Base-by-base conservation (phyloP, 1,284 basidiomycete genomes). In the Rhodotorula sp. region DNA sequence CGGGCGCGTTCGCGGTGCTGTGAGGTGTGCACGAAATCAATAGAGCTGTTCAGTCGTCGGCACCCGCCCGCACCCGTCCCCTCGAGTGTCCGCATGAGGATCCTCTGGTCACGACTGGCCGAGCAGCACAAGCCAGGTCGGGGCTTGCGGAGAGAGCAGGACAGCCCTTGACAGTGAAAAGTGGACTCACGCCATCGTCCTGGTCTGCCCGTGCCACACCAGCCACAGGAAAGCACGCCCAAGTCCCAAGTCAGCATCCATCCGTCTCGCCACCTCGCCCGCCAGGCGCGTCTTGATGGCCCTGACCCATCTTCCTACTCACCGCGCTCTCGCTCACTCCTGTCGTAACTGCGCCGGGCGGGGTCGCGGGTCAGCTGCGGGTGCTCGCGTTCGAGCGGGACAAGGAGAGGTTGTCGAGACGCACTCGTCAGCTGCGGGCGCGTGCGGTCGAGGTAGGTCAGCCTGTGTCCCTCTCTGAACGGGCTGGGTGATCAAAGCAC, bases 111-210 rank as follows among this genome's bases (percentile, higher is more conserved):
- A 55, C 29, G 53, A 36, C 53, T 27, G 53, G 30, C 29, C 19
- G 20, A 17, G 17, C 6, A 6, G 30, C 15, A 44, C 13, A 10
- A 44, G 3, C 11, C 11, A 13, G 19, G 4, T 3, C 39, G 11
- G 52, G 52, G 13, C 6, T 8, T 54, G 8, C 27, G 27, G 27
- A n/a, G 20, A 17, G 20, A 9, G 47, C 47, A 5, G 8, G 13
- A 13, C n/a, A 17, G 32, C n/a, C 17, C 9, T 24, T 9, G 2
- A n/a, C 9, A 24, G 20, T 9, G 32, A 22, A 8, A 32, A 36
- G 15, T 8, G n/a, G 22, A 60, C 67, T 64, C 36, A 68, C 67
- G 11, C 46, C 46, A 27, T 68, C 67, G 32, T 68, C 67, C 59
- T 56, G 56, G 10, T 64, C 67, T 68, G 54, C 39, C 4, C 39